Evolutionary conservation across 306 rosid genomes (phyloP).

Genomic region (Ochetophila trinervis): DNA sequence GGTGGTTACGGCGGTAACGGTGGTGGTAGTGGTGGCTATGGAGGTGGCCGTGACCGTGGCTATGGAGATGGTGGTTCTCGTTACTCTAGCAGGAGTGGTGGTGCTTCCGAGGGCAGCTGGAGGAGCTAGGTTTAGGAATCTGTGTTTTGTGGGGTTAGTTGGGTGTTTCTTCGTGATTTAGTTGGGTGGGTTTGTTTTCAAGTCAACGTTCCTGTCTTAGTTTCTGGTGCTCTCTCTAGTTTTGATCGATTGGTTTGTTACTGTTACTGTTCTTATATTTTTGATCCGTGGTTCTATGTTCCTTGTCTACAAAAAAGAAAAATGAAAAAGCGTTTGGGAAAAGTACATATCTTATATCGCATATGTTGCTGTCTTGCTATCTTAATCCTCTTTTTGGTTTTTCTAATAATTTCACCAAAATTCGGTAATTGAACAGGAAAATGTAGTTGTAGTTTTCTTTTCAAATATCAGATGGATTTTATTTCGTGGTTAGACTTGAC

Average conservation of each 20-base stretch:
- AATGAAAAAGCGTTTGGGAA: not conserved
- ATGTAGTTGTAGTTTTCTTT: no score
- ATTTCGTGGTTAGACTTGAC: no score
- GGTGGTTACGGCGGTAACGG: slow-evolving; percentile 24
- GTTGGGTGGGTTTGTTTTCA: slow-evolving; percentile 12
- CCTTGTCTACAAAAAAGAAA: slow-evolving; percentile 1
- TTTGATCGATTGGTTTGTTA: slow-evolving; percentile 9
- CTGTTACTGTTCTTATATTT: no score
- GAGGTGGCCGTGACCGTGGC: slow-evolving; percentile 41
- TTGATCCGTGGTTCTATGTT: not conserved
- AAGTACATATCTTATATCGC: not conserved
- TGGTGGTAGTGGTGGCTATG: slow-evolving; percentile 31
- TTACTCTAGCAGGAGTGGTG: slow-evolving; percentile 51
- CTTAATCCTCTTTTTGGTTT: no score
- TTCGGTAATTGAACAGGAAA: no score
- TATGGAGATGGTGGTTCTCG: slow-evolving; percentile 45
- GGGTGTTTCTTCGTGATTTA: not conserved
- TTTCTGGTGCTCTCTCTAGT: no score
- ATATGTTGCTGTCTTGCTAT: no score
- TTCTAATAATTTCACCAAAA: no score
- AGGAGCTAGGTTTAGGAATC: slow-evolving; percentile 42
- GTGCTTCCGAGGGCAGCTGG: slow-evolving; percentile 70
- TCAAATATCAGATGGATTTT: no score
- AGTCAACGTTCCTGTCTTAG: not conserved
- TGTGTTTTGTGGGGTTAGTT: not conserved